Percentiles rank a stretch among this genome's conserved stretches.
Conservation (phyloP, 1,284 basidiomycete species). For the Tylopilus orsonianus region DNA sequence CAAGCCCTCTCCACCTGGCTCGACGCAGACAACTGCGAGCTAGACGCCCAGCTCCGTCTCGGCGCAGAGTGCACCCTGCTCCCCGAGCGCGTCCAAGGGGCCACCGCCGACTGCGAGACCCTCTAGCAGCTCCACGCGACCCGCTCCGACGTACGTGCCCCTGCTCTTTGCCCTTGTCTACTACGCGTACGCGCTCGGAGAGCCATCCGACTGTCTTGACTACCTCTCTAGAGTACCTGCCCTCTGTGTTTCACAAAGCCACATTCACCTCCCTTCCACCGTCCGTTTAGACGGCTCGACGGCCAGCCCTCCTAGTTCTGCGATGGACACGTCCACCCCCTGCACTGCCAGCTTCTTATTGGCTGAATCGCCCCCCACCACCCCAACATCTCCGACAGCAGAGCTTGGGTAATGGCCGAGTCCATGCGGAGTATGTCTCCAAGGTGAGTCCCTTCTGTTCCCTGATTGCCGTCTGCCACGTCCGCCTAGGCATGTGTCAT, state of each 20-base stretch:
- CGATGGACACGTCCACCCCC: slow-evolving; percentile 43
- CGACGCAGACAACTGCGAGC: slow-evolving; percentile 38
- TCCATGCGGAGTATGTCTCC: slow-evolving; percentile 65
- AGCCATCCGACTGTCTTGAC: slow-evolving; percentile 60
- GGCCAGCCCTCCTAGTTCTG: slow-evolving; percentile 37
- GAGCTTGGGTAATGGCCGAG: slow-evolving; percentile 65
- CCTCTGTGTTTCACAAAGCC: slow-evolving; percentile 48
- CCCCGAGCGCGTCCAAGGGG: slow-evolving; percentile 57
- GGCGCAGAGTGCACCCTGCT: slow-evolving; percentile 57
- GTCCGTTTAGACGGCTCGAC: slow-evolving; percentile 42
- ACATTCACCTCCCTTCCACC: slow-evolving; percentile 47
- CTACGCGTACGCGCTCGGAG: slow-evolving; percentile 72
- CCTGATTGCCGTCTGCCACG: background rate
- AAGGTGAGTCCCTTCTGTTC: slow-evolving; percentile 45
- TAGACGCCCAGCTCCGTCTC: slow-evolving; percentile 44
- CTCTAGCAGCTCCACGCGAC: slow-evolving; percentile 52
- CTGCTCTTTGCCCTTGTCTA: slow-evolving; percentile 55
- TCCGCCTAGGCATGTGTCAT: slow-evolving; percentile 46
- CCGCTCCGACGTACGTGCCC: slow-evolving; percentile 59
- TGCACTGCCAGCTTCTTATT: slow-evolving; percentile 50
- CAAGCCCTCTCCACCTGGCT: slow-evolving; percentile 64
- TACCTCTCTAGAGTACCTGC: slow-evolving; percentile 58
- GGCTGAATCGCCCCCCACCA: slow-evolving; percentile 38
- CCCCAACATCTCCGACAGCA: slow-evolving; percentile 60
- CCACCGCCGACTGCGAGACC: slow-evolving; percentile 45